Conservation (phyloP, 169 alveolate species). For the Condylostoma magnum region DNA sequence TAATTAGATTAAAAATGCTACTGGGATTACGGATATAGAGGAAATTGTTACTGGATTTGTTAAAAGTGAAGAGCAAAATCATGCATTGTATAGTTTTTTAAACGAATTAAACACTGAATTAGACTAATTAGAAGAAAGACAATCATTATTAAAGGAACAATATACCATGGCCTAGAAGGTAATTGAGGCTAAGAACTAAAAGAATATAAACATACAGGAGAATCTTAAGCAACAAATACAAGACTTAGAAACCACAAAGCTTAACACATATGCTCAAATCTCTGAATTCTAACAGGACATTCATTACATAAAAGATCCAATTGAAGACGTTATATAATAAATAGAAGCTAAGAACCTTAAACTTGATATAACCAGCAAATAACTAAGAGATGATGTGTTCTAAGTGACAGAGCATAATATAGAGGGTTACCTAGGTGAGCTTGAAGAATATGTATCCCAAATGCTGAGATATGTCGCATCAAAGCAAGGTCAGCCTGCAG, state of each 20-base stretch:
- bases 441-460: constrained; percentile 55
- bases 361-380: constrained; percentile 41
- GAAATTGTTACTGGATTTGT: constrained; percentile 21
- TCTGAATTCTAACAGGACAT: constrained; percentile 33
- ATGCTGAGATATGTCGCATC: too few relatives aligned
- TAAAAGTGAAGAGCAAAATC: constrained; percentile 27
- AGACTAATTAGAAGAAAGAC: constrained; percentile 34
- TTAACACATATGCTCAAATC: constrained; percentile 23
- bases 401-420: constrained; percentile 54
- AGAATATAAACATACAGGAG: constrained; percentile 23
- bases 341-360: constrained; percentile 43
- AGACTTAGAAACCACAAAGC: constrained; percentile 27
- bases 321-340: constrained; percentile 38
- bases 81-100: neutral
- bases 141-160: constrained; percentile 32
- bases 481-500: too few relatives aligned
- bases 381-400: constrained; percentile 57
- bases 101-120: constrained; percentile 14
- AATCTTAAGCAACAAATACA: neutral
- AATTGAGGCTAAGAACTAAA: constrained; percentile 25
- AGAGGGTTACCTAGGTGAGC: constrained; percentile 49
- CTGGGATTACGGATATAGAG: constrained; percentile 13
- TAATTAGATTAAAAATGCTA: neutral
- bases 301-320: constrained; percentile 33
- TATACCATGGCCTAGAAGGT: constrained; percentile 37